Base-by-base conservation (phyloP, 805 yeast genomes). In the Pichia cephalocereana region DNA sequence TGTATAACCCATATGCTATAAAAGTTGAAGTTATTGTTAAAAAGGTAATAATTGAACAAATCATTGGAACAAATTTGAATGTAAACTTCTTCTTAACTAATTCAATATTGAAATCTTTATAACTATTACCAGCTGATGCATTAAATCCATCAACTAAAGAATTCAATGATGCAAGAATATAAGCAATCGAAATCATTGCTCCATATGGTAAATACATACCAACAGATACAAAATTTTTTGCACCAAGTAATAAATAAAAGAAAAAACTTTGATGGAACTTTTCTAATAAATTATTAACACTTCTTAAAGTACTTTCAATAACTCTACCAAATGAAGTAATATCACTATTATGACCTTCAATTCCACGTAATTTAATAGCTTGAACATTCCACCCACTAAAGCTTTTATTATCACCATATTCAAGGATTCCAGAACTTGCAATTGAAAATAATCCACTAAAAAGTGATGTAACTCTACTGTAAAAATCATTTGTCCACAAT, bases 181-280 rank as follows among this genome's bases (percentile, higher is more conserved):
- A 89, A 1, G 86, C 66, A 5, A 77, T 74, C 1, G 93, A 84
- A 6, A 85, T 65, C 8, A 86, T 68, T 43, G 83, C 82, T 0
- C 95, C 96, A 3, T 91, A 72, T 1, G 98, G 98, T 45, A 93
- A 69, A 62, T 91, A 93, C 18, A 95, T 87, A 5, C 96, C 97
- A 53, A 93, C 90, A 6, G 96, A 87, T 17, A 93, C 96, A 69
- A 93, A 93, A 49, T 75, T 65, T 48, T 74, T 69, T 26, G 97
- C 95, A 0, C 87, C 77, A 44, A 93, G 65, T 67, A 93, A 63
- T 55, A 91, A 72, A 67, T 91, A 93, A 61, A 90, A 93, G 71
- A 93, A 93, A 60, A 89, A 93, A 1, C 96, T 87, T 66, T 93
- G 99, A 66, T 93, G 99, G 66, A 91, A 91, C 63, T 91, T 95